Evolutionary conservation across 441 rosid species (phyloP).

Genomic region (Manihot esculenta): DNA sequence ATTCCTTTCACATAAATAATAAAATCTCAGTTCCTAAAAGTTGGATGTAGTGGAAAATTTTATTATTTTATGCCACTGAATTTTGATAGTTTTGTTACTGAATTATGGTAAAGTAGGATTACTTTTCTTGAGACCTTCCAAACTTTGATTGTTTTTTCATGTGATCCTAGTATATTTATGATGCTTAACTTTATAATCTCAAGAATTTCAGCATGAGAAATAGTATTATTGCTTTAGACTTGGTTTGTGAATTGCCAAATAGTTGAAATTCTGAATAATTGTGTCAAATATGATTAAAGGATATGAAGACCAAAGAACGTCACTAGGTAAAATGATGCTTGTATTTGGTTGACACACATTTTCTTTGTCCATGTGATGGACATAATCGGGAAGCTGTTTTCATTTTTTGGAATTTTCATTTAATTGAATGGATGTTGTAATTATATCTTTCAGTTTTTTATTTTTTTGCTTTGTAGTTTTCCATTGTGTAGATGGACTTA

Average conservation of each 20-base stretch:
- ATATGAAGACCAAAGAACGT: background rate
- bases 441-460: slow-evolving; percentile 10
- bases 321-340: background rate
- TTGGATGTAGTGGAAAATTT: background rate
- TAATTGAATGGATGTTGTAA: background rate
- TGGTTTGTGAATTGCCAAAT: no score
- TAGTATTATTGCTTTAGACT: background rate
- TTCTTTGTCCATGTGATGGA: background rate
- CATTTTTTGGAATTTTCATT: background rate
- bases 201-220: background rate
- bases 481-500: background rate
- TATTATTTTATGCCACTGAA: background rate
- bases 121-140: background rate
- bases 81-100: background rate
- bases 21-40: background rate
- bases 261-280: background rate
- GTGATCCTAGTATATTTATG: background rate
- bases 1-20: background rate
- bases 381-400: background rate
- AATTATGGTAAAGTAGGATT: background rate
- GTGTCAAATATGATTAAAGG: background rate
- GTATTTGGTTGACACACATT: background rate
- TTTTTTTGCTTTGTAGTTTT: background rate
- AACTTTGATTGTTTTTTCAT: background rate
- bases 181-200: background rate